Conservation (phyloP, 2,329 filamentous ascomycete species). For the Trichoderma afroharzianum region DNA sequence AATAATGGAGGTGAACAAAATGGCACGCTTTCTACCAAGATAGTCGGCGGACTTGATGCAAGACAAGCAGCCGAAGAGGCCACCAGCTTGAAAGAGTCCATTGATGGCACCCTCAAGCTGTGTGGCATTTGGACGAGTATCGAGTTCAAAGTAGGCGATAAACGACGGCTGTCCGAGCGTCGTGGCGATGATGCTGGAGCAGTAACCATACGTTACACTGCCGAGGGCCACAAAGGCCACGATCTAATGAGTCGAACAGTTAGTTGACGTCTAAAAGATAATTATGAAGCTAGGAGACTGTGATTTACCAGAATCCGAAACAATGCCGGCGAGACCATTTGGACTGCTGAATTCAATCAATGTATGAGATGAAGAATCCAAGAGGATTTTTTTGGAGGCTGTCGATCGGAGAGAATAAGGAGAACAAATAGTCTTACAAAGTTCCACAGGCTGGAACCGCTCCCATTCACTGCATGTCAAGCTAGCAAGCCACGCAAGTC, state of each 20-base stretch:
- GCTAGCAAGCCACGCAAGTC: not conserved
- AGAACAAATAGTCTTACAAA: not conserved
- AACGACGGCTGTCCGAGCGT: not conserved
- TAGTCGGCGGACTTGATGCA: not conserved
- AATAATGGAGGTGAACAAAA: not conserved
- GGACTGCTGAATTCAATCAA: not conserved
- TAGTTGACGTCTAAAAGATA: not conserved
- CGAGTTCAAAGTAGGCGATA: not conserved
- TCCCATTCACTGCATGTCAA: not conserved
- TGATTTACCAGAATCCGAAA: not conserved
- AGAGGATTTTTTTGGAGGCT: not conserved
- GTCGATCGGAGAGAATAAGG: not conserved
- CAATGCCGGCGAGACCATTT: not conserved
- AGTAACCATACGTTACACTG: not conserved
- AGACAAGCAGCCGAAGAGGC: not conserved
- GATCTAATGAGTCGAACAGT: not conserved
- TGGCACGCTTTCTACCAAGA: not conserved
- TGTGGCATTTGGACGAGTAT: not conserved
- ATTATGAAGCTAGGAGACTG: not conserved
- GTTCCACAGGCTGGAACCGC: not conserved
- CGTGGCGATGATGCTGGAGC: constrained; percentile 3
- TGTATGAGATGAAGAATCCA: not conserved
- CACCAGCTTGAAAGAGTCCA: not conserved
- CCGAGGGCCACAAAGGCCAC: not conserved
- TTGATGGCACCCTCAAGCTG: constrained; percentile 1